Conservation (phyloP, 208 protist species). For the Trypanosoma rangeli region DNA sequence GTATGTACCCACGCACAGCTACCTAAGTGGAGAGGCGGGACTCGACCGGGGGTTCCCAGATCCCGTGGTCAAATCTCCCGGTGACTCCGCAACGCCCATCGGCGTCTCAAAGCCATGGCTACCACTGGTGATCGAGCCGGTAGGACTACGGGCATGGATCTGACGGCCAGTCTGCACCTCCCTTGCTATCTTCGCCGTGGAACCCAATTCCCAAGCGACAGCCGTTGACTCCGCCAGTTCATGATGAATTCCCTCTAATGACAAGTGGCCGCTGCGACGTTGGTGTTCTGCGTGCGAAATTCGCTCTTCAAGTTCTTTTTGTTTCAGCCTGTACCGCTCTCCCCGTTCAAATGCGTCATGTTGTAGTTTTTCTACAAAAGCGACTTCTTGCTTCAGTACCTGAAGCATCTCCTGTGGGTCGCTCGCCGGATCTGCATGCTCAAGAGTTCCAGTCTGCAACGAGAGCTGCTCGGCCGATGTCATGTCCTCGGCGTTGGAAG, state of each 20-base stretch:
- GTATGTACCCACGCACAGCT: too few species aligned
- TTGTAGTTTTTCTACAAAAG: conserved; percentile 51
- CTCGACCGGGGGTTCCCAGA: background rate
- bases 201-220: conserved; percentile 35
- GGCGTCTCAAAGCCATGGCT: background rate
- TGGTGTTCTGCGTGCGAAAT: conserved; percentile 39
- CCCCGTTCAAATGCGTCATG: conserved; percentile 48
- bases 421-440: conserved; percentile 25
- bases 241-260: conserved; percentile 40
- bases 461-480: background rate
- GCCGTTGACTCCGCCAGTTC: conserved; percentile 44
- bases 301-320: conserved; percentile 48
- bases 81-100: background rate
- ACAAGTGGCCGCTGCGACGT: conserved; percentile 20
- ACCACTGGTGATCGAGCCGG: background rate
- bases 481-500: background rate
- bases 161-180: conserved; percentile 38
- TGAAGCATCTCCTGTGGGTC: conserved; percentile 64
- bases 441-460: background rate
- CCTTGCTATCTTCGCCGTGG: conserved; percentile 23
- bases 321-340: conserved; percentile 49
- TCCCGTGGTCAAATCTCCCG: background rate
- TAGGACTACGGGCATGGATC: conserved; percentile 27
- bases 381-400: conserved; percentile 65
- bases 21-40: background rate